Conservation (phyloP, 192 early-diverging fungal genomes). For the Thoreauomyces humboldtii region DNA sequence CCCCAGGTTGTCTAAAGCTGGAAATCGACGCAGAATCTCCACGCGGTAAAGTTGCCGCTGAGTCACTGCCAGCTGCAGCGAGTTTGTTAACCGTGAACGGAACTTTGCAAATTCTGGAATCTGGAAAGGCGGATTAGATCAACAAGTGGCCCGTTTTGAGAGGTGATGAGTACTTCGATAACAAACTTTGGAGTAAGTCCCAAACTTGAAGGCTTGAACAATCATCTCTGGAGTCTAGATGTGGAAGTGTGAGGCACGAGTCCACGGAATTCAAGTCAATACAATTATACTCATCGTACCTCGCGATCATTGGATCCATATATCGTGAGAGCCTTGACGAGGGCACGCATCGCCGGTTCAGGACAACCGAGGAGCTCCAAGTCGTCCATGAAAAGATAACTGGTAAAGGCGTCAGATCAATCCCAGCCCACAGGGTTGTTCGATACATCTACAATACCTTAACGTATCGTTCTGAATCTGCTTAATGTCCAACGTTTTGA, state of each 20-base stretch:
- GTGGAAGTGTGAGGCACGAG: no score
- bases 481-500: constrained; percentile 80
- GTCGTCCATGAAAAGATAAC: constrained; percentile 68
- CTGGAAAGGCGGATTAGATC: no score
- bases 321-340: constrained; percentile 67
- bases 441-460: no score
- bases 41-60: constrained; percentile 64
- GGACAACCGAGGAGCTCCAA: constrained; percentile 50
- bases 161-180: neutral
- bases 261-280: no score
- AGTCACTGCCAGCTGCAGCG: constrained; percentile 71
- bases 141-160: no score
- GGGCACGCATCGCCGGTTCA: constrained; percentile 48
- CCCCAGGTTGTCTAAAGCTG: neutral
- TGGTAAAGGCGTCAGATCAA: constrained; percentile 24
- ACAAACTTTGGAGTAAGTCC: constrained; percentile 79
- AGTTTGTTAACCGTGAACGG: constrained; percentile 63
- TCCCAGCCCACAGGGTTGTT: no score
- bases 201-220: constrained; percentile 76
- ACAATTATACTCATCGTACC: constrained; percentile 40
- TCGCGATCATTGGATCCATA: constrained; percentile 75
- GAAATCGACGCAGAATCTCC: constrained; percentile 38
- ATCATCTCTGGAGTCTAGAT: constrained; percentile 83
- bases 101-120: constrained; percentile 87
- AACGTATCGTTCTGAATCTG: constrained; percentile 90